Percentiles rank a stretch among this genome's conserved stretches.
phyloP scores from a whole-genome alignment of 2,329 filamentous ascomycete genomes.

The Ascocoryne sarcoides region DNA sequence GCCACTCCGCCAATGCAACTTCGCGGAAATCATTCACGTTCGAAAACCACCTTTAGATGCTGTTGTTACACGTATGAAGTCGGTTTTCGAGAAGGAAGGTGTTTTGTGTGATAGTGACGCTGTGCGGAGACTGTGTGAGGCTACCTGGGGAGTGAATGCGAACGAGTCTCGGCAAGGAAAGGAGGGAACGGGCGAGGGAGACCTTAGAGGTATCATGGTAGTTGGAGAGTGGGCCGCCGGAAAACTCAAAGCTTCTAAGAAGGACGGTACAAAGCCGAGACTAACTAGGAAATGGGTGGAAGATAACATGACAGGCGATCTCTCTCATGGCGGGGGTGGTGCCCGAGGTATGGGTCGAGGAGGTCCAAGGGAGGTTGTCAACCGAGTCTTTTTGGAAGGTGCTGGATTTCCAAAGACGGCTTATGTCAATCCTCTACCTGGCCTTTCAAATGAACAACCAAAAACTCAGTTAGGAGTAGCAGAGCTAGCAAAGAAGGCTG shows the following conservation, averaged over 20 bases:
- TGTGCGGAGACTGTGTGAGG: conserved; percentile 74
- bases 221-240: conserved; percentile 80
- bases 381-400: conserved; percentile 70
- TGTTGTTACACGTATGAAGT: conserved; percentile 71
- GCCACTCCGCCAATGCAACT: conserved; percentile 71
- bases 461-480: conserved; percentile 58
- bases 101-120: conserved; percentile 85
- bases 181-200: conserved; percentile 60
- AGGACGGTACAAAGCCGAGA: conserved; percentile 31
- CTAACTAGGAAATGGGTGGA: conserved; percentile 74
- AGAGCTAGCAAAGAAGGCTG: conserved; percentile 62
- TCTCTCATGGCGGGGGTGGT: conserved; percentile 62
- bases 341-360: conserved; percentile 65
- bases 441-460: conserved; percentile 31
- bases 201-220: conserved; percentile 76
- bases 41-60: conserved; percentile 82
- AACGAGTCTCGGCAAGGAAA: conserved; percentile 60
- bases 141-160: conserved; percentile 72
- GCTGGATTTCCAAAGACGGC: conserved; percentile 52
- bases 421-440: conserved; percentile 17
- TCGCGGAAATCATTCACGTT: conserved; percentile 87
- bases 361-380: conserved; percentile 64
- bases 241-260: conserved; percentile 47
- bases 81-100: conserved; percentile 80
- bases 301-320: conserved; percentile 56